A percentile compares a stretch with the other conserved stretches of the same genome.
Evolutionary conservation across 108 stramenopile genomes (phyloP).

Genomic region (Cyclotella kingstonii): DNA sequence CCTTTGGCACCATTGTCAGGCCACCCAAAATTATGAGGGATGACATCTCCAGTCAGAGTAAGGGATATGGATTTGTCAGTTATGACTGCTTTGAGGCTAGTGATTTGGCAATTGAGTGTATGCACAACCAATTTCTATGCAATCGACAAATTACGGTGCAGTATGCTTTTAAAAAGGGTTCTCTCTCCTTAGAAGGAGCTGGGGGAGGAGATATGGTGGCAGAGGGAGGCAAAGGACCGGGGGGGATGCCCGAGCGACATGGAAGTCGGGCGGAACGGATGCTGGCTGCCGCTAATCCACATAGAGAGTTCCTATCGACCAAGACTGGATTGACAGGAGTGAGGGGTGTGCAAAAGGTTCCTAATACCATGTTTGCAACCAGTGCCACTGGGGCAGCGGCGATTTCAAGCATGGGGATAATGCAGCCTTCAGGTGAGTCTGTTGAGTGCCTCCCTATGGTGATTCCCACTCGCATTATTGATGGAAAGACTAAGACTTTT

Average conservation of each 20-base stretch:
- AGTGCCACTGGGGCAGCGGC: slow-evolving; percentile 5
- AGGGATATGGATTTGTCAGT: slow-evolving; percentile 95
- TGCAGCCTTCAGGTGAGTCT: slow-evolving; percentile 5
- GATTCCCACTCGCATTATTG: not conserved
- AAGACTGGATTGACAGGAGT: slow-evolving; percentile 36
- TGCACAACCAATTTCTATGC: slow-evolving; percentile 97
- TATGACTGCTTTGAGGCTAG: slow-evolving; percentile 93
- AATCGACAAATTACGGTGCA: slow-evolving; percentile 94
- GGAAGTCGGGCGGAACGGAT: slow-evolving; percentile 96
- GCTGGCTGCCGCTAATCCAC: slow-evolving; percentile 85
- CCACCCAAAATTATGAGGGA: slow-evolving; percentile 92
- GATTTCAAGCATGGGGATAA: not conserved
- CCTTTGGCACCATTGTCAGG: slow-evolving; percentile 93
- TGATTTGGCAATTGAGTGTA: slow-evolving; percentile 97
- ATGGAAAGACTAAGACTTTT: not conserved
- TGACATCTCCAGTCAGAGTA: slow-evolving; percentile 78
- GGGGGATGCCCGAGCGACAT: slow-evolving; percentile 86
- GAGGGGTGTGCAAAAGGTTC: slow-evolving; percentile 35
- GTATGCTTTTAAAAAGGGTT: slow-evolving; percentile 97
- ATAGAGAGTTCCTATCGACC: slow-evolving; percentile 39
- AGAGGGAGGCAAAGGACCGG: slow-evolving; percentile 51
- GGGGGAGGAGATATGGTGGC: slow-evolving; percentile 41
- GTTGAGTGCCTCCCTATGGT: not conserved
- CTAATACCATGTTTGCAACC: slow-evolving; percentile 49
- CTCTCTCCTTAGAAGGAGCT: slow-evolving; percentile 6